Evolutionary conservation across 352 stramenopile species (phyloP).

Genomic region (Phytopythium chamaehyphon): DNA sequence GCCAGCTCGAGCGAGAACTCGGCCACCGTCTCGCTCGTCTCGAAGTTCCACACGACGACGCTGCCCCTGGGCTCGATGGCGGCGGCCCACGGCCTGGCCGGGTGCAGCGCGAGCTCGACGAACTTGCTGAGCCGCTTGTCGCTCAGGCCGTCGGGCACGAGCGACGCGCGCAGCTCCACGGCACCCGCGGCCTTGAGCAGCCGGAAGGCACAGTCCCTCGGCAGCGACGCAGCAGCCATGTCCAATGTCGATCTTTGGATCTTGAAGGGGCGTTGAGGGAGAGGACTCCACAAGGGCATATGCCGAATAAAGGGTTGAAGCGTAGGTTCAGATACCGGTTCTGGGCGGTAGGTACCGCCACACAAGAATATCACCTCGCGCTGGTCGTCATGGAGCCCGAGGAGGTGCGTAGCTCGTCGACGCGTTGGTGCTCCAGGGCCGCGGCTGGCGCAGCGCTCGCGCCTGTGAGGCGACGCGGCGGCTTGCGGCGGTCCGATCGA

Average conservation of each 20-base stretch:
- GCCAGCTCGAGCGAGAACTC: slow-evolving; percentile 67
- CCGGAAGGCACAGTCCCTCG: slow-evolving; percentile 52
- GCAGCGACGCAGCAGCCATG: slow-evolving; percentile 12
- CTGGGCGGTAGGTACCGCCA: too few species aligned
- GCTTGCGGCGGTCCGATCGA: too few species aligned
- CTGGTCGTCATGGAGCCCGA: slow-evolving; percentile 1
- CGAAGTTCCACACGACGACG: slow-evolving; percentile 70
- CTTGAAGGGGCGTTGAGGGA: slow-evolving; percentile 1
- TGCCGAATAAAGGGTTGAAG: not conserved
- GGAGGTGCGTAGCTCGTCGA: slow-evolving; percentile 3
- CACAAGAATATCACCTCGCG: slow-evolving; percentile 1
- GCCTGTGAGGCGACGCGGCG: too few species aligned
- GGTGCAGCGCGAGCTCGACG: slow-evolving; percentile 59
- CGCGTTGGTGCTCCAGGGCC: too few species aligned
- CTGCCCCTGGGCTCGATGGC: slow-evolving; percentile 58
- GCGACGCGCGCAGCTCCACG: slow-evolving; percentile 51
- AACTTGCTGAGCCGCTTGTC: slow-evolving; percentile 75
- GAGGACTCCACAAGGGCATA: not conserved
- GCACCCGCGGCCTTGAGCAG: slow-evolving; percentile 45
- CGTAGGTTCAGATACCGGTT: not conserved
- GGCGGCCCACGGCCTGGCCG: slow-evolving; percentile 61
- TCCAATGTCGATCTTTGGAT: not conserved
- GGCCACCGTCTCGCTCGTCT: slow-evolving; percentile 52
- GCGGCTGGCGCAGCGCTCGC: too few species aligned
- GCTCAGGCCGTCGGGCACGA: slow-evolving; percentile 44